Base-by-base conservation (phyloP, 164 flowering plant species). In the Umbellularia californica region DNA sequence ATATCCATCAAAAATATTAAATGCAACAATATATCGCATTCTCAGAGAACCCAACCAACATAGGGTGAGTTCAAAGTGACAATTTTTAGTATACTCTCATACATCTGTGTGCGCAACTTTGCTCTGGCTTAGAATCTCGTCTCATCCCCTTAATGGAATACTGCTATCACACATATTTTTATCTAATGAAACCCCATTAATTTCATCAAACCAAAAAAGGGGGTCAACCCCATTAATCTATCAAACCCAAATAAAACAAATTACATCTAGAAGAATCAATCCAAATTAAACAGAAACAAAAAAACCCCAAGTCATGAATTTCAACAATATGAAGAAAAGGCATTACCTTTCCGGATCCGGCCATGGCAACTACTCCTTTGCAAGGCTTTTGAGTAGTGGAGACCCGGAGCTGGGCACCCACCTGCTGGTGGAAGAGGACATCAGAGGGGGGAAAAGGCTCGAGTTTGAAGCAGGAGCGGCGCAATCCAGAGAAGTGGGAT, bases 301-400 rank as follows among this genome's bases (percentile, higher is more conserved):
- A 11, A 7, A 51, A 50, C 15, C 15, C 11, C 22, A 68, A 23
- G 22, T 55, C 30, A 68, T 13, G 35, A 30, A 68, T 69, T 19
- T 2, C 11, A 28, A 41, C 47, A 41, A 9, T 9, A 5, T 9
- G 47, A 41, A 41, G 47, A 41, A 41, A 30, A 69, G 33, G 6
- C 5, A n/a, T 28, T 63, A 90, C 98, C 92, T 90, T 90, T 71
- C 95, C 94, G 15, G 97, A 75, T 75, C 92, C 95, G 51, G 95
- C 97, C 99, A 95, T 95, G 74, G 97, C 70, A 52, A 86, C 91
- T 58, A 83, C 88, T 27, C 86, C 80, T 80, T 81, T 76, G 70
- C 81, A 79, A 55, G 80, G 80, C 5, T 79, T 80, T 19, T 75
- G 74, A 47, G 47, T 22, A 27, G 87, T 73, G 60, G 92, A 81